Evolutionary conservation across 257 asterid genomes (phyloP), one percentile per base, ranked within the genome.

Genomic region (Ilex aquifolium): DNA sequence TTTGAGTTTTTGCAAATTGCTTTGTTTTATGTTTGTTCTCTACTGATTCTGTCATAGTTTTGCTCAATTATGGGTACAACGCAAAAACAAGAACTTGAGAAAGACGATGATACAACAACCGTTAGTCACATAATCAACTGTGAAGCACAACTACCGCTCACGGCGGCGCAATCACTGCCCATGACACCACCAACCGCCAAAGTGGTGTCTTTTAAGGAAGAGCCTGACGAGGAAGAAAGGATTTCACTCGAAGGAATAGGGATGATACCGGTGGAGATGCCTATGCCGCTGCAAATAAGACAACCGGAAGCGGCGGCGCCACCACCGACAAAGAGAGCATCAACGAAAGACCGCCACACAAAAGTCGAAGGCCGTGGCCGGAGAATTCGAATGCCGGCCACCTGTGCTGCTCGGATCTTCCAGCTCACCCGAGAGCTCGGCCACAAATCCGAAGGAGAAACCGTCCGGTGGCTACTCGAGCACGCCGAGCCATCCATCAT

Each of bases 401-500:
- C 93, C 6, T 81, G 93, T 63, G 95, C 90, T 56, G 95, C 95
- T 31, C 74, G 95, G 52, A 86, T 87, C 6, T 85, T 85, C 77
- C 93, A 87, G 73, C 83, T 87, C 5, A 87, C 95, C 13, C 72
- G 84, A 49, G 90, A 87, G 76, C 90, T 87, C 36, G 90, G 93
- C 69, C 92, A 85, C 80, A 84, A 84, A 72, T 80, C 90, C 64
- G 95, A 84, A 65, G 93, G 95, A 44, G 90, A 87, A 65, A 87
- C 95, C 72, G 82, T 87, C 48, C 85, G 86, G 5, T 87, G 93
- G 95, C 79, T 87, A 32, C 52, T 87, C 44, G 83, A 87, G 44
- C 85, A 69, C 27, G 87, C 95, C 14, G 88, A 85, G 69, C 93
- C 93, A 1, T 73, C 93, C 40, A 85, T 77, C 76, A 72, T 81